Base-by-base conservation (phyloP, 768 basidiomycete species). In the Boletus sensibilis region DNA sequence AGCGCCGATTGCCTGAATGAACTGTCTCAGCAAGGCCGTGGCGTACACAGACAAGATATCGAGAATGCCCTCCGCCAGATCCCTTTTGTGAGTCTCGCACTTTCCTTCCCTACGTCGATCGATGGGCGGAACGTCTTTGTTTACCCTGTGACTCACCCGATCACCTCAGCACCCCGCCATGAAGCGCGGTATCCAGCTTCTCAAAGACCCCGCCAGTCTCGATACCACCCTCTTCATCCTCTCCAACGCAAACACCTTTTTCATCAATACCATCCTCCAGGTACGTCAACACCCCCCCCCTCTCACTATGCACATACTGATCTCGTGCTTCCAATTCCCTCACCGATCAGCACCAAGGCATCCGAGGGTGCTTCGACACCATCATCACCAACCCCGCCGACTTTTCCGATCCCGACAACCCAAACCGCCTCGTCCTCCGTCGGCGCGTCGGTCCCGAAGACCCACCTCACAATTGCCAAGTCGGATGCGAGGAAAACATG, bases 401-500 rank as follows among this genome's bases (percentile, higher is more conserved):
- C 62, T 98, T 94, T 86, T 80, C 85, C 31, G 67, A 74, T 1
- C 79, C 58, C 85, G 79, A 84, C 20, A 64, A 76, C 8, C 81
- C 66, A 1, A 85, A 90, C 35, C 77, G 90, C 7, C 84, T 98
- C 52, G 83, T 86, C 54, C 74, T 99, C 45, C 79, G 82, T 31
- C 81, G 95, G 14, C 80, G 88, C 42, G 77, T 98, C 41, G 88
- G 87, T 56, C 90, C 92, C 12, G 62, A 75, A 21, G 90, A 84
- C 1, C 85, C 85, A 2, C 93, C 93, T 56, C 97, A 98, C 71
- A 68, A 66, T 8, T 99, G 97, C 74, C 77, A 76, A 42, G 80
- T 96, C 50, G 96, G 96, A 7, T 99, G 97, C 76, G 86, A 87
- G 54, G 83, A 87, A 14, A 98, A 99, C 78, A 97, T 99, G 95